These are phyloP conservation scores for Malassezia pachydermatis DNA, from an alignment of 1,284 basidiomycete genomes.

Conservation along the genomic window DNA sequence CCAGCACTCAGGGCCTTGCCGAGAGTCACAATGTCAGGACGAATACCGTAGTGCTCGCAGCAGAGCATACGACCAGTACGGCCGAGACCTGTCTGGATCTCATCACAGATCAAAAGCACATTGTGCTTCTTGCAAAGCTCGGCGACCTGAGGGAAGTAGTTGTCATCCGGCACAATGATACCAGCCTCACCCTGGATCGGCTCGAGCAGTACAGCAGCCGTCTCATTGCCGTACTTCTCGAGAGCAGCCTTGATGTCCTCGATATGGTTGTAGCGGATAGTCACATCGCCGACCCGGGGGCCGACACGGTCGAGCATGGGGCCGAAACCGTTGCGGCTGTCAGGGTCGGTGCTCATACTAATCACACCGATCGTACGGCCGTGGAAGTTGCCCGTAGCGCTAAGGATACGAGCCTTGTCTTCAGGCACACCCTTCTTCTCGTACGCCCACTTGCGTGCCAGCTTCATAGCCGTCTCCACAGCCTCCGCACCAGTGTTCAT, in stretches of 20 bases:
- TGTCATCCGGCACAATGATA: slow-evolving; percentile 81
- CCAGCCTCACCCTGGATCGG: slow-evolving; percentile 98
- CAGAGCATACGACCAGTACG: slow-evolving; percentile 51
- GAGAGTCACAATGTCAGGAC: slow-evolving; percentile 83
- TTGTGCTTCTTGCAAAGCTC: slow-evolving; percentile 86
- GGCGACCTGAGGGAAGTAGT: slow-evolving; percentile 69
- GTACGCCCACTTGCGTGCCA: slow-evolving; percentile 48
- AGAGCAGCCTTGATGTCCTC: slow-evolving; percentile 74
- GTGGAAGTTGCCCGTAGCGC: slow-evolving; percentile 86
- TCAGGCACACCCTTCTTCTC: slow-evolving; percentile 66
- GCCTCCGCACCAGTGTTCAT: slow-evolving; percentile 99
- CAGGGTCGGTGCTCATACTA: slow-evolving; percentile 91
- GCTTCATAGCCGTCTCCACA: slow-evolving; percentile 59
- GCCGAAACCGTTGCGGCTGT: slow-evolving; percentile 75
- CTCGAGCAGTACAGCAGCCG: slow-evolving; percentile 88
- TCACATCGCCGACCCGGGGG: slow-evolving; percentile 51
- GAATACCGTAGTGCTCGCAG: slow-evolving; percentile 67
- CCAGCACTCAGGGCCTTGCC: slow-evolving; percentile 95
- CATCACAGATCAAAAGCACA: slow-evolving; percentile 89
- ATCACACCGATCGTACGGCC: slow-evolving; percentile 84
- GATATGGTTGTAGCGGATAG: slow-evolving; percentile 40
- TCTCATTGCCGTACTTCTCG: slow-evolving; percentile 67
- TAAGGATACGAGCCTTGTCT: slow-evolving; percentile 77
- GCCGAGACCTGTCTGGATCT: slow-evolving; percentile 69
- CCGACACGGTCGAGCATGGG: slow-evolving; percentile 80